A percentile compares a stretch with the other conserved stretches of the same genome.
Conservation (phyloP, 2,329 filamentous ascomycete species). For the Fusarium sp. region DNA sequence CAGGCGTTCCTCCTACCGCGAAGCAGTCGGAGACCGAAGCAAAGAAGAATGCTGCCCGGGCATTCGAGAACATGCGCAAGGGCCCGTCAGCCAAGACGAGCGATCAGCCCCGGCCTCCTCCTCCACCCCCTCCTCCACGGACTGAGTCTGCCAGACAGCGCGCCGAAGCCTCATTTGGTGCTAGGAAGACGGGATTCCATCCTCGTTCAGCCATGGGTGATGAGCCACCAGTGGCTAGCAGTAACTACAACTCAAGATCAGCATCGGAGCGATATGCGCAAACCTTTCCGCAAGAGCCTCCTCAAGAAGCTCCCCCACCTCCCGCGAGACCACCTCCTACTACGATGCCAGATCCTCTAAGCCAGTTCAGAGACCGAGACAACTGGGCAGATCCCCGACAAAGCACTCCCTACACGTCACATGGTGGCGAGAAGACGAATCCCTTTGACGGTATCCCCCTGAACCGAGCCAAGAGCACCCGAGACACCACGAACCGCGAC, state of each 20-base stretch:
- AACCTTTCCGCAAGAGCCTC: constrained; percentile 15
- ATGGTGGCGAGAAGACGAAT: constrained; percentile 70
- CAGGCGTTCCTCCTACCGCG: constrained; percentile 57
- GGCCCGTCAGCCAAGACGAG: constrained; percentile 43
- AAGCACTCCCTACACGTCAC: constrained; percentile 67
- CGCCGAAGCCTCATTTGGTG: constrained; percentile 67
- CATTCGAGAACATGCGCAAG: constrained; percentile 59
- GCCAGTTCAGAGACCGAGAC: constrained; percentile 58
- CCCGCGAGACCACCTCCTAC: constrained; percentile 33
- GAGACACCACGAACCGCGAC: constrained; percentile 49
- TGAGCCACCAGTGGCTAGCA: constrained; percentile 63
- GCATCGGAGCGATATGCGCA: constrained; percentile 41
- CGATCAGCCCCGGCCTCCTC: constrained; percentile 46
- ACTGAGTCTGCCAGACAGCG: constrained; percentile 66
- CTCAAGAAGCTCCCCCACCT: constrained; percentile 26
- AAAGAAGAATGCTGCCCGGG: constrained; percentile 56
- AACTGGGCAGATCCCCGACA: constrained; percentile 61
- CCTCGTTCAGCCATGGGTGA: constrained; percentile 64
- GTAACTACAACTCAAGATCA: constrained; percentile 61
- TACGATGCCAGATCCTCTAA: constrained; percentile 60
- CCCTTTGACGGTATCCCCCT: constrained; percentile 63
- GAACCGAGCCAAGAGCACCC: constrained; percentile 60
- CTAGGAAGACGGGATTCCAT: constrained; percentile 61
- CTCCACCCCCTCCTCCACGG: constrained; percentile 57
- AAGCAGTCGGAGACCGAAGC: constrained; percentile 55